Base-by-base conservation (phyloP, 306 rosid genomes). In the Cucurbita argyrosperma region DNA sequence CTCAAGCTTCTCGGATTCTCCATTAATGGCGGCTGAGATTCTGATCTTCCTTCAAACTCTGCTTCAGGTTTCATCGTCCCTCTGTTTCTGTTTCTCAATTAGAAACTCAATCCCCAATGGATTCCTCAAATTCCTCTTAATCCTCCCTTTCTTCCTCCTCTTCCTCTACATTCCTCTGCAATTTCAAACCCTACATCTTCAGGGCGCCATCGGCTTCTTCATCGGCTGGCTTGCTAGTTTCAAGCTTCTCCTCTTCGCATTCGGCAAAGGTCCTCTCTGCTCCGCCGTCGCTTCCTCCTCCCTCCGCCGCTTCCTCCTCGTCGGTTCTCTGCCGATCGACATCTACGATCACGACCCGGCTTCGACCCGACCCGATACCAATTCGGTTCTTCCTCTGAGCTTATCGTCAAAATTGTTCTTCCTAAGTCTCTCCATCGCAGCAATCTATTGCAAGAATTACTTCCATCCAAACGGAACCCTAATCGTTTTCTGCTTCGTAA, bases 251-350 rank as follows among this genome's bases (percentile, higher is more conserved):
- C 85, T 85, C 75, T 83, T 85, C 3, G 76, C 83, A 16, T 83
- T 73, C 5, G 84, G 76, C 16, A 64, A 46, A 56, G 85, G 83
- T 15, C 85, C 89, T 7, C 70, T 82, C 15, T 79, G 80, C 2
- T 82, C 84, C 10, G 40, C 66, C 21, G 51, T 82, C 16, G 58
- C 88, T 7, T 70, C 86, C 77, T 80, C 97, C 72, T 68, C 73
- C 42, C 57, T 84, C 5, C 14, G 62, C 26, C 90, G 78, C 64
- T 91, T 91, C 76, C 23, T 83, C 8, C 77, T 87, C 30, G n/a
- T 88, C 5, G 80, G 90, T 5, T 90, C 89, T 81, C 82, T 88
- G 37, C 96, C 96, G 64, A 88, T 90, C 80, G 87, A 87, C 75
- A 84, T 86, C 84, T 69, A 30, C 5, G 30, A 54, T 5, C 37